Evolutionary conservation across 2,329 filamentous ascomycete genomes (phyloP), one percentile per base, ranked within the genome.

Genomic region (Trichoderma sp.): DNA sequence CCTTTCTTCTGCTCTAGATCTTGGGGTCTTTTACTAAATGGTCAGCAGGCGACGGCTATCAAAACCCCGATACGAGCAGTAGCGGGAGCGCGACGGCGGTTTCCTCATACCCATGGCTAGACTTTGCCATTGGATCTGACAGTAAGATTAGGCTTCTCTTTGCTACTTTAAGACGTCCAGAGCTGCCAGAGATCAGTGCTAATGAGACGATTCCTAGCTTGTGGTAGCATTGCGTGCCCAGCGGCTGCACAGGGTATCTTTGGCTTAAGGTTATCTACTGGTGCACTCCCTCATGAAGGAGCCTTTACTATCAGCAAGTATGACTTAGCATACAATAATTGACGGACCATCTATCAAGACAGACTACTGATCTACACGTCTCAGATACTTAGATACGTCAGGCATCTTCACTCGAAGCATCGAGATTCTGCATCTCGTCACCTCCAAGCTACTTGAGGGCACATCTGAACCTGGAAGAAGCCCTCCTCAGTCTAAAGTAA

Each of bases 41-140:
- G 3, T 14, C 24, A 31, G 52, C 24, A 56, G 53, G 53, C 33
- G 53, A 56, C 27, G 53, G 53, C 14, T 56, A 56, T 56, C 53
- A 56, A 56, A 56, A 56, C 24, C 53, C 53, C 6, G 53, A 56
- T 56, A 56, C 53, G 24, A 56, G 53, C 53, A 56, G 53, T 29
- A 56, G 53, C 24, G 53, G 53, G 53, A 56, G 53, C 53, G 53
- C 53, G 53, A 56, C 27, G 24, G 53, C 53, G 53, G 14, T 56
- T 56, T 56, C 53, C 24, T 56, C 53, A 56, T 56, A 56, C 14
- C 19, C 24, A 29, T 56, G 53, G 24, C 53, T 56, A 56, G 53
- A 56, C 24, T 56, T 56, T 56, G 53, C 53, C 53, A 56, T 56
- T 27, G 53, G 53, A 56, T 56, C 53, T 14, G 53, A 56, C 53